These are phyloP conservation scores for Scenedesmus sp. DNA, from an alignment of 163 green algal species.

Conservation along the genomic window DNA sequence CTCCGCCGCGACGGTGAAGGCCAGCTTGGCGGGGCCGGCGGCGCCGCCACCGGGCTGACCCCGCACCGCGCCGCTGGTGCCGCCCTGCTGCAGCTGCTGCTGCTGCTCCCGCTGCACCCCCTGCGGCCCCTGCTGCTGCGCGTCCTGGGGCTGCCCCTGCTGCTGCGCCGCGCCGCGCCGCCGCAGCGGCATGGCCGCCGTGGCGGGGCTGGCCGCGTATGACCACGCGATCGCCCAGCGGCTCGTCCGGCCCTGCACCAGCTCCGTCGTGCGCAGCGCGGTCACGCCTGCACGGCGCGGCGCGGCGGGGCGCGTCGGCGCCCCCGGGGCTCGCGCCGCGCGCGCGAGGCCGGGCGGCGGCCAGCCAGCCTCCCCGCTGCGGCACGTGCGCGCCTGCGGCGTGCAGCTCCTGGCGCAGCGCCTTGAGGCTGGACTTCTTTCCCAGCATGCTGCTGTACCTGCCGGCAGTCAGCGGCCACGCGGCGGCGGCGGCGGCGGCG, in stretches of 20 bases:
- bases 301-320: too few species aligned
- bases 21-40: not conserved
- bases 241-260: conserved; percentile 77
- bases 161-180: conserved; percentile 5
- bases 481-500: too few species aligned
- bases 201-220: conserved; percentile 66
- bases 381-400: not conserved
- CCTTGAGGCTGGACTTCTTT: conserved; percentile 76
- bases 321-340: too few species aligned
- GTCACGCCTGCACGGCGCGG: conserved; percentile 53
- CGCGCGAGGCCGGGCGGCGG: too few species aligned
- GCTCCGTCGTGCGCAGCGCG: conserved; percentile 78
- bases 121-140: conserved; percentile 4
- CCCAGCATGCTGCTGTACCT: conserved; percentile 91
- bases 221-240: conserved; percentile 89
- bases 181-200: conserved; percentile 62
- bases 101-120: conserved; percentile 17
- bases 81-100: not conserved
- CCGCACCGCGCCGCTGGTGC: not conserved
- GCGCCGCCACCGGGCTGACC: not conserved
- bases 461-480: too few species aligned
- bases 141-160: conserved; percentile 14
- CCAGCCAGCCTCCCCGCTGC: too few species aligned
- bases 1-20: not conserved
- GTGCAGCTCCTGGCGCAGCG: conserved; percentile 65